These are phyloP conservation scores for Hyaloscypha finlandica DNA, from an alignment of 495 filamentous ascomycete species.

Conservation along the genomic window DNA sequence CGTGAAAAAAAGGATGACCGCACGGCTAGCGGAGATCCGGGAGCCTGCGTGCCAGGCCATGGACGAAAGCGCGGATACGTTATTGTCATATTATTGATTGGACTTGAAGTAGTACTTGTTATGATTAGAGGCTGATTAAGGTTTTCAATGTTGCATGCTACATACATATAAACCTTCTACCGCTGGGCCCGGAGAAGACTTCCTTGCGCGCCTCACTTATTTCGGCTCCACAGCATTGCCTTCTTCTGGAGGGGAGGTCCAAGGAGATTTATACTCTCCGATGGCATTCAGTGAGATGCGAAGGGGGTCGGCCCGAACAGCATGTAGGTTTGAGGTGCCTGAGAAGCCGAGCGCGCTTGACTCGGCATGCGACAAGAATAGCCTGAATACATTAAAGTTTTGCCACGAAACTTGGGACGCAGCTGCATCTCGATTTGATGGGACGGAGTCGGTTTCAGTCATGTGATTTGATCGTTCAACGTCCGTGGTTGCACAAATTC, in stretches of 20 bases:
- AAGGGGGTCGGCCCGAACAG: not conserved
- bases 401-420: not conserved
- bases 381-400: not conserved
- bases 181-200: not conserved
- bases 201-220: not conserved
- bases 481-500: not conserved
- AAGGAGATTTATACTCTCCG: not conserved
- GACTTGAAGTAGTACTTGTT: too few relatives aligned
- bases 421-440: not conserved
- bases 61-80: too few relatives aligned
- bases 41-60: not conserved
- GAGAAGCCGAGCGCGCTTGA: not conserved
- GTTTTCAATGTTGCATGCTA: not conserved
- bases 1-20: not conserved
- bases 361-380: not conserved
- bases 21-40: not conserved
- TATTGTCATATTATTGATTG: too few relatives aligned
- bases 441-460: not conserved
- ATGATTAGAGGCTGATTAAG: not conserved
- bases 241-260: too few relatives aligned
- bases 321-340: not conserved
- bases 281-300: not conserved
- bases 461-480: not conserved
- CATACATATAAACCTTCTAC: not conserved
- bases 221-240: not conserved